Evolutionary conservation across 2,329 filamentous ascomycete species (phyloP).

Genomic region (Talaromyces atroroseus): DNA sequence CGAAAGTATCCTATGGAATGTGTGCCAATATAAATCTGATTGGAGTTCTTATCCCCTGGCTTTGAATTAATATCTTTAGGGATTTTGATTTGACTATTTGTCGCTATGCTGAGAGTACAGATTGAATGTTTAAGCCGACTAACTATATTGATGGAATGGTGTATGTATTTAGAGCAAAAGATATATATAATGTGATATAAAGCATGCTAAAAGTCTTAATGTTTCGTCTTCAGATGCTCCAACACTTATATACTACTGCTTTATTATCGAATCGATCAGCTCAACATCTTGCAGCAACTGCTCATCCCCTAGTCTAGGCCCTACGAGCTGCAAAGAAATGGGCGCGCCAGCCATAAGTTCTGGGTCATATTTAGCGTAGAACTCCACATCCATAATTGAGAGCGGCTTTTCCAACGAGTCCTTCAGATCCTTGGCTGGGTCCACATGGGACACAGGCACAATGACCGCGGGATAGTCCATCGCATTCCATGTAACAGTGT

Average conservation of each 20-base stretch:
- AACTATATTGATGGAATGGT: too few relatives aligned
- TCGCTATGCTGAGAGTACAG: too few relatives aligned
- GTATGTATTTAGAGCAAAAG: too few relatives aligned
- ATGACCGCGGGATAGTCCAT: conserved; percentile 32
- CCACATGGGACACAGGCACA: conserved; percentile 26
- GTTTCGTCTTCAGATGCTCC: too few relatives aligned
- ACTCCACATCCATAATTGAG: conserved; percentile 17
- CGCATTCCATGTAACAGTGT: conserved; percentile 34
- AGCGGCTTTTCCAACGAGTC: not conserved
- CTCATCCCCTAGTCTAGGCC: conserved; percentile 26
- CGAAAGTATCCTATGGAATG: conserved; percentile 24
- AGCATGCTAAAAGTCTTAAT: too few relatives aligned
- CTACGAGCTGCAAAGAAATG: conserved; percentile 30
- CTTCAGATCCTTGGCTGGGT: conserved; percentile 23
- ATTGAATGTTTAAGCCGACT: too few relatives aligned
- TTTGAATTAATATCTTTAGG: too few relatives aligned
- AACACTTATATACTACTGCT: not conserved
- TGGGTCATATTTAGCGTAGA: conserved; percentile 31
- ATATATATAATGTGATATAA: too few relatives aligned
- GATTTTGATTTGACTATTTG: too few relatives aligned
- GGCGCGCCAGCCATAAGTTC: conserved; percentile 30
- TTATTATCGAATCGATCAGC: conserved; percentile 19
- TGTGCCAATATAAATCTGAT: conserved; percentile 20
- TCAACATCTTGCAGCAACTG: conserved; percentile 28
- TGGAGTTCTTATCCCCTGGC: too few relatives aligned